Evolutionary conservation across 768 basidiomycete species (phyloP).

Genomic region (Tephrocybe sp.): DNA sequence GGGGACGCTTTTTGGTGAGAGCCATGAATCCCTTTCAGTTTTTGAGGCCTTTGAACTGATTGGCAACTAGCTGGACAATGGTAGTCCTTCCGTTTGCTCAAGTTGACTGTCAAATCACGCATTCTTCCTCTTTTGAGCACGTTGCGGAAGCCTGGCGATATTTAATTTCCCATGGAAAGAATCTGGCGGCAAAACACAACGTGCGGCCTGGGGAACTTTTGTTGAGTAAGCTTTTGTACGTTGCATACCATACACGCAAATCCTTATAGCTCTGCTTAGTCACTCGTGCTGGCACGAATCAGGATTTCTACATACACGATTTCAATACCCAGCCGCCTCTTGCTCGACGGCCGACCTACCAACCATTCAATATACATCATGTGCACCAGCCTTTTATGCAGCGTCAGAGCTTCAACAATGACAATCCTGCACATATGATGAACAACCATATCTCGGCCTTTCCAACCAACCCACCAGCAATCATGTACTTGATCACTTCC

Average conservation of each 20-base stretch:
- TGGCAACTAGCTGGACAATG: constrained; percentile 39
- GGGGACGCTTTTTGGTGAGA: constrained; percentile 30
- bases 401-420: constrained; percentile 6
- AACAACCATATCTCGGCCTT: constrained; percentile 17
- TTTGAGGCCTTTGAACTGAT: neutral
- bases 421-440: neutral
- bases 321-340: constrained; percentile 21
- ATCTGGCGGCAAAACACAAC: constrained; percentile 27
- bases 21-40: too few relatives aligned
- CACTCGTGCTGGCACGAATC: constrained; percentile 37
- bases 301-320: constrained; percentile 38
- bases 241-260: neutral
- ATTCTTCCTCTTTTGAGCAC: constrained; percentile 22
- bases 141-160: constrained; percentile 38
- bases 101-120: constrained; percentile 36
- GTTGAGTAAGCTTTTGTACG: constrained; percentile 30
- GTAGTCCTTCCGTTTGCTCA: constrained; percentile 35
- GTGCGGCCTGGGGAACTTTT: constrained; percentile 41
- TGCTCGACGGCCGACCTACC: constrained; percentile 3
- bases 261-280: constrained; percentile 24
- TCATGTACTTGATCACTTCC: constrained; percentile 44
- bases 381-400: constrained; percentile 12
- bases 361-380: constrained; percentile 14
- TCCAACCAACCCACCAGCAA: constrained; percentile 28
- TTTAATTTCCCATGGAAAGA: constrained; percentile 30